Percentiles rank a stretch among this genome's conserved stretches.
phyloP scores from a whole-genome alignment of 495 filamentous ascomycete genomes.

The Aspergillus asperescens region DNA sequence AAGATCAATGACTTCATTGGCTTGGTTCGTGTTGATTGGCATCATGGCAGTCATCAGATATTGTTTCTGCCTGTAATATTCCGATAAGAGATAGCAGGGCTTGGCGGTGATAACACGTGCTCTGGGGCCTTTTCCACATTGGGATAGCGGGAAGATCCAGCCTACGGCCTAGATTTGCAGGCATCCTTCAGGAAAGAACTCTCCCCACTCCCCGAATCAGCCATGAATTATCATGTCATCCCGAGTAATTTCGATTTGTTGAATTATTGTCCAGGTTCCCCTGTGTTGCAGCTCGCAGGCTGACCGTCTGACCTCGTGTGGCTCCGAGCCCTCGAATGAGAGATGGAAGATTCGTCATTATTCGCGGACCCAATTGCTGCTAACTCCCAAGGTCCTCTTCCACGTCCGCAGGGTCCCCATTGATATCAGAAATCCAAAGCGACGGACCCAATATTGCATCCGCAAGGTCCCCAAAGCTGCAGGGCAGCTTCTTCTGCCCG shows the following conservation, averaged over 20 bases:
- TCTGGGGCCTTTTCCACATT: not conserved
- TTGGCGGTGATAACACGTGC: constrained; percentile 13
- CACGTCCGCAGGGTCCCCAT: constrained; percentile 16
- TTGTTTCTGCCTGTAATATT: constrained; percentile 1
- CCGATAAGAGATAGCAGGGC: constrained; percentile 7
- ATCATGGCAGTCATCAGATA: not conserved
- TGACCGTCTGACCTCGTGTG: too few species aligned
- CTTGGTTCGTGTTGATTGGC: not conserved
- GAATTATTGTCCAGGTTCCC: too few species aligned
- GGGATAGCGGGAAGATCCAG: not conserved
- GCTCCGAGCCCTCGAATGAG: not conserved
- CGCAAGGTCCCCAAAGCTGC: constrained; percentile 37
- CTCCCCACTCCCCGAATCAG: too few species aligned
- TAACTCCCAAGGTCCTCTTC: constrained; percentile 36
- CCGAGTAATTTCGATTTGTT: too few species aligned
- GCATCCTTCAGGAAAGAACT: too few species aligned
- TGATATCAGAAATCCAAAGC: not conserved
- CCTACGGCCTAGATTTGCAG: not conserved
- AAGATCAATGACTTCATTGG: not conserved
- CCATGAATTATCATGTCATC: too few species aligned
- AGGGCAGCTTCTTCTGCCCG: constrained; percentile 7
- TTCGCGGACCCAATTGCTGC: constrained; percentile 1
- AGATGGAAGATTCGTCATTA: not conserved
- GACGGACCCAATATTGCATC: not conserved
- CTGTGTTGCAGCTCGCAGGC: too few species aligned